These are phyloP conservation scores for Candida maesae DNA, from an alignment of 805 yeast species.

Conservation along the genomic window DNA sequence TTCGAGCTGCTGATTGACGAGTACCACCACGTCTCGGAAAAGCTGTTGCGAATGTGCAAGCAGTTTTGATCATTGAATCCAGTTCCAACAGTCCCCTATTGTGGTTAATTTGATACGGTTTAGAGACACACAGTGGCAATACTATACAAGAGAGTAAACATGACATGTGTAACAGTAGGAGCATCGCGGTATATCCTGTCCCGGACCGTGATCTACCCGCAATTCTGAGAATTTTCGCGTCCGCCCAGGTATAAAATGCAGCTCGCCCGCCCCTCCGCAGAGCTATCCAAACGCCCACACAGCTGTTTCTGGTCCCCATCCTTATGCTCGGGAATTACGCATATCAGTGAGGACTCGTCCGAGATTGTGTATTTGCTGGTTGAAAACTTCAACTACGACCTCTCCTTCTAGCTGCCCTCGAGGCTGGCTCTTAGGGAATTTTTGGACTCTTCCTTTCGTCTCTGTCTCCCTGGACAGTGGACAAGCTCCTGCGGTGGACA, in stretches of 20 bases:
- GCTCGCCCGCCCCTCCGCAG: not conserved
- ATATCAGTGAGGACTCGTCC: slow-evolving; percentile 99
- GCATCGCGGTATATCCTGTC: not conserved
- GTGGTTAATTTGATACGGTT: too few relatives aligned
- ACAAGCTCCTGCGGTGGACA: not conserved
- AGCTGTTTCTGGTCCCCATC: slow-evolving; percentile 48
- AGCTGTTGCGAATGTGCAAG: slow-evolving; percentile 7
- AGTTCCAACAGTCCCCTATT: too few relatives aligned
- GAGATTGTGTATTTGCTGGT: slow-evolving; percentile 99
- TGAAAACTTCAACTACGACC: slow-evolving; percentile 98
- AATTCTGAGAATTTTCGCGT: not conserved
- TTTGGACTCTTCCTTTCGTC: slow-evolving; percentile 19
- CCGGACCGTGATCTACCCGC: slow-evolving; percentile 4
- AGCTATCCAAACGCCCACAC: not conserved
- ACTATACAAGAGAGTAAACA: too few relatives aligned
- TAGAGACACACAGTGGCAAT: too few relatives aligned
- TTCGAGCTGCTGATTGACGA: slow-evolving; percentile 36
- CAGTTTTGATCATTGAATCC: slow-evolving; percentile 2
- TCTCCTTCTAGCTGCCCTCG: slow-evolving; percentile 40
- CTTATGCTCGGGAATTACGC: slow-evolving; percentile 99
- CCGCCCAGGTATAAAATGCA: not conserved
- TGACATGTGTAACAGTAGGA: too few relatives aligned
- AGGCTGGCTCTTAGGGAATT: slow-evolving; percentile 20
- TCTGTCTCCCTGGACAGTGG: slow-evolving; percentile 3
- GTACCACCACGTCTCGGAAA: slow-evolving; percentile 24